Percentiles rank a stretch among this genome's conserved stretches.
These are phyloP conservation scores for Theileria luwenshuni DNA, from an alignment of 169 alveolate genomes.

Conservation along the genomic window DNA sequence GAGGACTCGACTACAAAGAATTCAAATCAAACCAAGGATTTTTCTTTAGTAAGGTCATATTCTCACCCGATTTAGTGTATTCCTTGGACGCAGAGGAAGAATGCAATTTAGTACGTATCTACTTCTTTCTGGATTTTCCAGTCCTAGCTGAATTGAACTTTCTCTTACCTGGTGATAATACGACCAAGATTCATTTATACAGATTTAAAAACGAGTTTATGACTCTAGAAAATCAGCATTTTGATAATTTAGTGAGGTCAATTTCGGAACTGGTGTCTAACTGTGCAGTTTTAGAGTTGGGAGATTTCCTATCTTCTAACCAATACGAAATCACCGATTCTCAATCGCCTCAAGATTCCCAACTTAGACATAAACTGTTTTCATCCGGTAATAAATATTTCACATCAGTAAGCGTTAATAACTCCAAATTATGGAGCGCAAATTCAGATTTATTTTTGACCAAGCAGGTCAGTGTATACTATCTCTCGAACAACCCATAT, in stretches of 20 bases:
- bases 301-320: background rate
- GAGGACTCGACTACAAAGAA: conserved; percentile 14
- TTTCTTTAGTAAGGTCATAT: conserved; percentile 11
- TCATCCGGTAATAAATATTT: background rate
- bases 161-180: background rate
- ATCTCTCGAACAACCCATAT: background rate
- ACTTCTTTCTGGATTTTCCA: background rate
- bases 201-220: conserved; percentile 12
- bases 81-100: conserved; percentile 10
- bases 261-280: conserved; percentile 6
- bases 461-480: background rate
- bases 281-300: conserved; percentile 15
- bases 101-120: background rate
- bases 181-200: conserved; percentile 7
- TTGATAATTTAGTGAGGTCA: conserved; percentile 13
- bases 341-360: background rate
- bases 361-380: conserved; percentile 2
- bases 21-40: conserved; percentile 10
- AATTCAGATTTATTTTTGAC: conserved; percentile 15
- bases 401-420: background rate
- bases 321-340: background rate
- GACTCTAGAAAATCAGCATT: background rate
- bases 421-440: background rate
- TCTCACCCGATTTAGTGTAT: conserved; percentile 8
- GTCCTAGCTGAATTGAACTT: conserved; percentile 3